Evolutionary conservation across 305 asterid genomes (phyloP).

Genomic region (Fraxinus floribunda): DNA sequence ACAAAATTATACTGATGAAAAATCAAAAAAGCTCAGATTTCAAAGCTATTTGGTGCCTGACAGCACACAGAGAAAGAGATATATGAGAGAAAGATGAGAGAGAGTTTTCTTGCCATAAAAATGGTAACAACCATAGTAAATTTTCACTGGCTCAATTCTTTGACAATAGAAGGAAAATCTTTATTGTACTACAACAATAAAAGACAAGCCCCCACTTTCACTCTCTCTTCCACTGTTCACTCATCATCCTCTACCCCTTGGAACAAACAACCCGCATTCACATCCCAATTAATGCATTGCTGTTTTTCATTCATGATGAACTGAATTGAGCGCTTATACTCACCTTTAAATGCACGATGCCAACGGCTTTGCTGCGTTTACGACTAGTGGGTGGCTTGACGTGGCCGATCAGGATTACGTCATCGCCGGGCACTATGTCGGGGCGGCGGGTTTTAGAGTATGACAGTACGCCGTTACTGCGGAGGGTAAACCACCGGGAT

Average conservation of each 20-base stretch:
- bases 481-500: conserved; percentile 83
- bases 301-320: background rate
- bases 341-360: conserved; percentile 85
- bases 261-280: background rate
- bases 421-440: conserved; percentile 38
- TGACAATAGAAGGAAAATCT: conserved; percentile 36
- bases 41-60: conserved; percentile 33
- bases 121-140: conserved; percentile 18
- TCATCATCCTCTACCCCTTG: background rate
- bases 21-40: conserved; percentile 37
- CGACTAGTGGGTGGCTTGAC: conserved; percentile 35
- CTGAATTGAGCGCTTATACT: conserved; percentile 11
- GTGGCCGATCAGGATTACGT: conserved; percentile 52
- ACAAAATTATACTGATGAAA: background rate
- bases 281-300: background rate
- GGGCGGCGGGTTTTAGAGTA: conserved; percentile 68
- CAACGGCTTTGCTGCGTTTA: conserved; percentile 49
- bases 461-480: conserved; percentile 65
- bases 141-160: conserved; percentile 25
- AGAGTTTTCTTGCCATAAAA: background rate
- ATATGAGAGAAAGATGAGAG: background rate
- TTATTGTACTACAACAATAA: conserved; percentile 31
- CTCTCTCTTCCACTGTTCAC: background rate
- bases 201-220: conserved; percentile 44
- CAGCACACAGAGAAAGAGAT: background rate